phyloP scores from a whole-genome alignment of 2,329 filamentous ascomycete genomes.

The Nemania serpens region DNA sequence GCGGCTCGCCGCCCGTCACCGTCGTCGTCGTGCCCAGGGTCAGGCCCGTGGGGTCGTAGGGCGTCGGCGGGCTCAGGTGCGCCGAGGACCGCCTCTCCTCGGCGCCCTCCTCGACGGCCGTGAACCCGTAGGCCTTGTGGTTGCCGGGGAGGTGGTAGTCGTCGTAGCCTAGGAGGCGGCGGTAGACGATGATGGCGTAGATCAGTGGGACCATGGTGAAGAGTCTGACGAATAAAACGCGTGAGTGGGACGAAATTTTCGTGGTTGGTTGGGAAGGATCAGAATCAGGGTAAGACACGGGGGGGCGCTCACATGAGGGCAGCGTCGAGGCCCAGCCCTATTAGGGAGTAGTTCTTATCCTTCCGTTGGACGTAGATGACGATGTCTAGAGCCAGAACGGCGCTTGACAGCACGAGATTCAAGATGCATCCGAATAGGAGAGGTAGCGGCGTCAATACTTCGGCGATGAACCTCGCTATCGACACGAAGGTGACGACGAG shows the following conservation, averaged over 20 bases:
- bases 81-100: slow-evolving; percentile 37
- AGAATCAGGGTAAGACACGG: not conserved
- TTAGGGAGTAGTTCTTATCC: slow-evolving; percentile 53
- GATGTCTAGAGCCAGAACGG: slow-evolving; percentile 56
- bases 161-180: slow-evolving; percentile 53
- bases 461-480: slow-evolving; percentile 51
- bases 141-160: slow-evolving; percentile 56
- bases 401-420: slow-evolving; percentile 53
- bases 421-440: slow-evolving; percentile 58
- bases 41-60: slow-evolving; percentile 35
- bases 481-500: slow-evolving; percentile 54
- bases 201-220: slow-evolving; percentile 49
- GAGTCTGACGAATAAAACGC: slow-evolving; percentile 38
- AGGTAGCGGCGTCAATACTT: slow-evolving; percentile 59
- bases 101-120: slow-evolving; percentile 37
- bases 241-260: too few relatives aligned
- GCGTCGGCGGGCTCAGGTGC: slow-evolving; percentile 24
- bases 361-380: slow-evolving; percentile 53
- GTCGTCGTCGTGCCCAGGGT: not conserved
- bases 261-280: too few relatives aligned
- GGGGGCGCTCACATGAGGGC: slow-evolving; percentile 51
- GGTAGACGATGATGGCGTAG: slow-evolving; percentile 55
- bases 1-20: slow-evolving; percentile 2
- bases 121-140: slow-evolving; percentile 54
- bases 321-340: slow-evolving; percentile 55